These are phyloP conservation scores for Sechiopsis laciniata DNA, from an alignment of 306 rosid genomes.

Conservation along the genomic window DNA sequence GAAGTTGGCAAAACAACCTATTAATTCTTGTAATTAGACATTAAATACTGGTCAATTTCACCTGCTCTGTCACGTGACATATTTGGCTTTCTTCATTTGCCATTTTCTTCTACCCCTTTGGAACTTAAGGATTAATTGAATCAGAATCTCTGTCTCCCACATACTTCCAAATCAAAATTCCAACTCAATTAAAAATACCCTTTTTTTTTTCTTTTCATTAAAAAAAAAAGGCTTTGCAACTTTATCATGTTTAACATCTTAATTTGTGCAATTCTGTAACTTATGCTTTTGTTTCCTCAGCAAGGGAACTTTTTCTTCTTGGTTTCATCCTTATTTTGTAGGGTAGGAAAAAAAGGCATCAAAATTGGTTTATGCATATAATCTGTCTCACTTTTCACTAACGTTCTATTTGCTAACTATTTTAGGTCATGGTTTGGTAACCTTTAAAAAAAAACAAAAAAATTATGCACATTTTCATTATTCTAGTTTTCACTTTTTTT, in stretches of 20 bases:
- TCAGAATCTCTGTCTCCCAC: constrained; percentile 17
- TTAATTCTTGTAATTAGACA: neutral
- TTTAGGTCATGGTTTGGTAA: too few species aligned
- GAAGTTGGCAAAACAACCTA: constrained; percentile 17
- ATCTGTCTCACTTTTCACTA: too few species aligned
- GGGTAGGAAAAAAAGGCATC: neutral
- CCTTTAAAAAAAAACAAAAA: too few species aligned
- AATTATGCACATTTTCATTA: too few species aligned
- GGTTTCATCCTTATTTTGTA: neutral
- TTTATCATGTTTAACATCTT: neutral
- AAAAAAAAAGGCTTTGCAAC: neutral
- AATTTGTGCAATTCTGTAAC: neutral
- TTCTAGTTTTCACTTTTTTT: too few species aligned
- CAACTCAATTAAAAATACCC: neutral
- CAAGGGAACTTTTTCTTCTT: neutral
- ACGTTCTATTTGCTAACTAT: too few species aligned
- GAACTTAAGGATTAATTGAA: neutral
- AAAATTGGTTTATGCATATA: neutral
- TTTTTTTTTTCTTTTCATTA: neutral
- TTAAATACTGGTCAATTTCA: constrained; percentile 7
- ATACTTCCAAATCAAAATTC: constrained; percentile 23
- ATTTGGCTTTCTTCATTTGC: constrained; percentile 18
- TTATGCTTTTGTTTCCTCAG: constrained; percentile 6
- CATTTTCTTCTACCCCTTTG: neutral
- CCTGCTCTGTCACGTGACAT: constrained; percentile 17